Evolutionary conservation across 2,329 filamentous ascomycete species (phyloP).

Genomic region (Claviceps humidiphila): DNA sequence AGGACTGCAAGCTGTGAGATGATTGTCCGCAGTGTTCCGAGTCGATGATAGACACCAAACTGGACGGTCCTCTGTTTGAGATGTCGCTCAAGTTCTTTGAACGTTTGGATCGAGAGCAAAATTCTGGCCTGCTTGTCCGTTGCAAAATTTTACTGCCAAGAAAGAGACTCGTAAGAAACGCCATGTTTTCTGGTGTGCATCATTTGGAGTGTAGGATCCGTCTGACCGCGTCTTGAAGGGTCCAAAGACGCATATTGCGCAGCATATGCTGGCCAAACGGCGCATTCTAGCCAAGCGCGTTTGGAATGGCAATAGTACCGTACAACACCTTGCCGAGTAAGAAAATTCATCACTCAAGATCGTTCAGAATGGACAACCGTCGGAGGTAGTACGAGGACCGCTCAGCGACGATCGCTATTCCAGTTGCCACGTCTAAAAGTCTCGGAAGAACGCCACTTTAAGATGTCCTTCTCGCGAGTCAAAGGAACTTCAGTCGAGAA

Average conservation of each 20-base stretch:
- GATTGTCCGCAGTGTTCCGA: not conserved
- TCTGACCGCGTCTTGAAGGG: not conserved
- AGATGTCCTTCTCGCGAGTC: too few relatives aligned
- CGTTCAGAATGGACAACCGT: not conserved
- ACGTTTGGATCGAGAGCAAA: not conserved
- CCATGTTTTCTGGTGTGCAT: too few relatives aligned
- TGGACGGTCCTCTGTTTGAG: not conserved
- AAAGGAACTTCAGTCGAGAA: too few relatives aligned
- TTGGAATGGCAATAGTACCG: not conserved
- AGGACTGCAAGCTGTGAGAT: not conserved
- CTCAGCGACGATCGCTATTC: not conserved
- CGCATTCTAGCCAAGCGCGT: not conserved
- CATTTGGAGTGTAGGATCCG: too few relatives aligned
- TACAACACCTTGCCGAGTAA: not conserved
- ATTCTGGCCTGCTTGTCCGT: not conserved
- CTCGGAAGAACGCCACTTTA: conserved; percentile 1
- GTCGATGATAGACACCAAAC: not conserved
- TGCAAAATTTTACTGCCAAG: not conserved
- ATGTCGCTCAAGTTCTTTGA: not conserved
- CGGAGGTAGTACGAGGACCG: not conserved
- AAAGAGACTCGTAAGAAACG: not conserved
- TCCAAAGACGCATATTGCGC: not conserved
- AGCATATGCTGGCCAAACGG: not conserved
- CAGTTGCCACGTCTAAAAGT: not conserved
- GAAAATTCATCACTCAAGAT: not conserved